Evolutionary conservation across 345 rosid genomes (phyloP).

Genomic region (Theobroma cacao): DNA sequence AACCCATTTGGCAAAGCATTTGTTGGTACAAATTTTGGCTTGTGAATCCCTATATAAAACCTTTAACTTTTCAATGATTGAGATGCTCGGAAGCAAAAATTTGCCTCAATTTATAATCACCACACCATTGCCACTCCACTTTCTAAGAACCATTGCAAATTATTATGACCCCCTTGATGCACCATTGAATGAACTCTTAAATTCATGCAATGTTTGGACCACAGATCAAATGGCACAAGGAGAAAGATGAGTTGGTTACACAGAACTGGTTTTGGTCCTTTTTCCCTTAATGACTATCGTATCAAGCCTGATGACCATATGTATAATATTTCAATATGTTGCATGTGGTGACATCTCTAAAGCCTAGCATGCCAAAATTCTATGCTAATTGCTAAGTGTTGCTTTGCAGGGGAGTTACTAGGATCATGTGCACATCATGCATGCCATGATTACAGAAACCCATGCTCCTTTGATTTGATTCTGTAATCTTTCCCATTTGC

Average conservation of each 20-base stretch:
- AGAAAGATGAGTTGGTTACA: not conserved
- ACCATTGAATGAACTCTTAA: not conserved
- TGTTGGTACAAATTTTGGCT: not conserved
- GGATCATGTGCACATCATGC: constrained; percentile 30
- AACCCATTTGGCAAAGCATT: constrained; percentile 14
- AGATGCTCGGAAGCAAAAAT: not conserved
- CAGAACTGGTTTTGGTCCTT: not conserved
- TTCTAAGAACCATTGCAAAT: not conserved
- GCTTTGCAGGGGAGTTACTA: not conserved
- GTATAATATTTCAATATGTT: not conserved
- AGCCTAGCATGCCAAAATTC: not conserved
- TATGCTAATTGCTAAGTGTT: not conserved
- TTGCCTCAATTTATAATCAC: not conserved
- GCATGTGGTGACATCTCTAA: not conserved
- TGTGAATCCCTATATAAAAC: not conserved
- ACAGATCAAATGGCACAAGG: not conserved
- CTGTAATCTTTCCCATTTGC: not conserved
- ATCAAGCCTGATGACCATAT: not conserved
- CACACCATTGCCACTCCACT: constrained; percentile 9
- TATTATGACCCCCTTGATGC: constrained; percentile 1
- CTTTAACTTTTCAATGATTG: not conserved
- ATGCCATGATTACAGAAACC: constrained; percentile 5
- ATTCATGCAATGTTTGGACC: constrained; percentile 8
- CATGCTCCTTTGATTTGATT: not conserved
- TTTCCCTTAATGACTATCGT: not conserved